phyloP scores from a whole-genome alignment of 176 grass and related monocot genomes.

The Carex scoparia region DNA sequence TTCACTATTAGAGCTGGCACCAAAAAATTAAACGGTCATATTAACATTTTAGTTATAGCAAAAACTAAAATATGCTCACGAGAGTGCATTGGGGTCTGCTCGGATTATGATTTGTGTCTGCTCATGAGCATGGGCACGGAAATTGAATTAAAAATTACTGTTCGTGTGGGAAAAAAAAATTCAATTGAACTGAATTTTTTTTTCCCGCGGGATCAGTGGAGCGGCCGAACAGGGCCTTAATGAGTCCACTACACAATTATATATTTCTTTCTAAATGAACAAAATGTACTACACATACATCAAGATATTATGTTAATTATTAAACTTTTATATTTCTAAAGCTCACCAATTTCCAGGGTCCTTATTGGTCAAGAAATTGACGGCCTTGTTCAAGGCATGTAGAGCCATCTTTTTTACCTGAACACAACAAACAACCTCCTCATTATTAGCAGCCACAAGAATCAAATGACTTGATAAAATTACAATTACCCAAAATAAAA shows the following conservation, averaged over 20 bases:
- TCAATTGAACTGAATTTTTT: too few relatives aligned
- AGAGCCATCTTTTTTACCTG: slow-evolving; percentile 79
- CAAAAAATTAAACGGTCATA: neutral
- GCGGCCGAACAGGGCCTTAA: neutral
- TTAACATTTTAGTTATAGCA: neutral
- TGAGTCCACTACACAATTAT: neutral
- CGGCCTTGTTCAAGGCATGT: slow-evolving; percentile 40
- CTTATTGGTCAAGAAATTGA: slow-evolving; percentile 32
- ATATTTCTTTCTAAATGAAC: neutral
- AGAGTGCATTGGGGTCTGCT: neutral
- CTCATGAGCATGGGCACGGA: too few relatives aligned
- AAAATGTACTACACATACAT: neutral
- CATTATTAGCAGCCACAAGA: neutral
- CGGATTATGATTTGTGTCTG: too few relatives aligned
- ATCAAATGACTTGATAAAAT: neutral
- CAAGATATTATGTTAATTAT: neutral
- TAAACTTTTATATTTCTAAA: neutral
- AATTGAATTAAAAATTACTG: too few relatives aligned
- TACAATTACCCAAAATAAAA: neutral
- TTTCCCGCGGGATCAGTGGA: too few relatives aligned
- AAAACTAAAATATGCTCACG: neutral
- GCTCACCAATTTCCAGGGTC: slow-evolving; percentile 32
- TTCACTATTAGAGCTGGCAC: slow-evolving; percentile 12
- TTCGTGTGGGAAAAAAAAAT: too few relatives aligned
- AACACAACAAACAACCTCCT: neutral